phyloP scores from a whole-genome alignment of 1,284 basidiomycete species.

The Entoloma clypeatum region DNA sequence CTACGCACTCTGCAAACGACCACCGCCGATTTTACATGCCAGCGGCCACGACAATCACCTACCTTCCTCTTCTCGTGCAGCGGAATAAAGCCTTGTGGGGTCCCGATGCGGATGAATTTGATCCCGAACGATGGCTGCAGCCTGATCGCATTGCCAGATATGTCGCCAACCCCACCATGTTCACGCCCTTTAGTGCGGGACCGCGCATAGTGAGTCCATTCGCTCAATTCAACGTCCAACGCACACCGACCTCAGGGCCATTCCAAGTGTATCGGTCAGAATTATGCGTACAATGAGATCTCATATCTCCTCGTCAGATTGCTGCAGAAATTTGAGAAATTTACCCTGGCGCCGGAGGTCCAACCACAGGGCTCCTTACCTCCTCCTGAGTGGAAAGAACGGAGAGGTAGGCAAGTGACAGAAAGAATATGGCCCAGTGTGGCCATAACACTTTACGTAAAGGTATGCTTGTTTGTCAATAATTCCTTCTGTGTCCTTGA shows the following conservation, averaged over 20 bases:
- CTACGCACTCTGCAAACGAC: constrained; percentile 34
- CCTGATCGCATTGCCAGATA: constrained; percentile 43
- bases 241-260: not conserved
- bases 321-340: constrained; percentile 57
- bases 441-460: constrained; percentile 58
- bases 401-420: constrained; percentile 48
- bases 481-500: constrained; percentile 10
- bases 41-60: constrained; percentile 50
- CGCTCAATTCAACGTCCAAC: no score
- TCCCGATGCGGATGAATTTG: constrained; percentile 61
- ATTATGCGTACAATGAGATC: constrained; percentile 71
- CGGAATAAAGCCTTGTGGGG: constrained; percentile 64
- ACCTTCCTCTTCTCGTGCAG: constrained; percentile 56
- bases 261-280: constrained; percentile 64
- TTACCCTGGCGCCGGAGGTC: constrained; percentile 54
- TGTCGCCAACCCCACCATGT: constrained; percentile 61
- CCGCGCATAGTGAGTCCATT: constrained; percentile 44
- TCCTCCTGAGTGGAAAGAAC: constrained; percentile 51
- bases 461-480: constrained; percentile 37
- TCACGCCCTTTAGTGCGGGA: constrained; percentile 65
- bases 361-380: constrained; percentile 60
- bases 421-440: constrained; percentile 59
- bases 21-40: constrained; percentile 56
- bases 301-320: constrained; percentile 65
- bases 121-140: constrained; percentile 69